These are phyloP conservation scores for Blastocystis sp. DNA, from an alignment of 352 stramenopile genomes.

Conservation along the genomic window DNA sequence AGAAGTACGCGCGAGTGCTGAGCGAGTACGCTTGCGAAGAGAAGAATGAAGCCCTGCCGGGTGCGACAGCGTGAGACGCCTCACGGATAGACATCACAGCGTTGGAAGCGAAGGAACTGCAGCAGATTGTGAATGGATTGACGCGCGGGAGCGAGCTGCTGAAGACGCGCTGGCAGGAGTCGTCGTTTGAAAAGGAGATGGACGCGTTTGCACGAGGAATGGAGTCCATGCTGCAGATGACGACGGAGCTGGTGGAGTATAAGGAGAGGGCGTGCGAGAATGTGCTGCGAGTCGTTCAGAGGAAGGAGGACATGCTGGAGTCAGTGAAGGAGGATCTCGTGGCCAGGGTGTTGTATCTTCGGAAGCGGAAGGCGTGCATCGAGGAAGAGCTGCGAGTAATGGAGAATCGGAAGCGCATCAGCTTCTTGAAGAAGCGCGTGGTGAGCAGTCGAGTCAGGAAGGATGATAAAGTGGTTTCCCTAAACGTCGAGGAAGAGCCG, in stretches of 20 bases:
- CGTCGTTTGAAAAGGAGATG: not conserved
- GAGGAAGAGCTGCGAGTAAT: conserved; percentile 36
- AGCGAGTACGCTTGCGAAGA: not conserved
- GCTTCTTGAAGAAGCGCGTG: not conserved
- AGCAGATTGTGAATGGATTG: not conserved
- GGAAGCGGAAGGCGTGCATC: conserved; percentile 18
- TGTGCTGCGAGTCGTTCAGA: not conserved
- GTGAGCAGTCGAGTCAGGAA: not conserved
- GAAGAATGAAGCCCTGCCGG: not conserved
- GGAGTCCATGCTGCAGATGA: not conserved
- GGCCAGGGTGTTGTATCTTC: conserved; percentile 5
- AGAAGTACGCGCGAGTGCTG: not conserved
- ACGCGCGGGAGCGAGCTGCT: not conserved
- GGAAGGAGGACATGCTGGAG: not conserved
- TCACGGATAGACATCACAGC: not conserved
- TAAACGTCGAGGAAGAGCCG: not conserved
- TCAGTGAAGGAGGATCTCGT: not conserved
- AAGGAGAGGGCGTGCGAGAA: not conserved
- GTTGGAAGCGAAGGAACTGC: not conserved
- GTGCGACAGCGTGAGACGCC: not conserved
- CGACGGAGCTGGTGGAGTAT: not conserved
- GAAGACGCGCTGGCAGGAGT: not conserved
- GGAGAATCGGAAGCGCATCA: conserved; percentile 4
- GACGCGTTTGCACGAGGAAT: not conserved
- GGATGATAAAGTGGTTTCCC: not conserved